Evolutionary conservation across 2,329 filamentous ascomycete genomes (phyloP).

Genomic region (Exophiala lecanii-corni): DNA sequence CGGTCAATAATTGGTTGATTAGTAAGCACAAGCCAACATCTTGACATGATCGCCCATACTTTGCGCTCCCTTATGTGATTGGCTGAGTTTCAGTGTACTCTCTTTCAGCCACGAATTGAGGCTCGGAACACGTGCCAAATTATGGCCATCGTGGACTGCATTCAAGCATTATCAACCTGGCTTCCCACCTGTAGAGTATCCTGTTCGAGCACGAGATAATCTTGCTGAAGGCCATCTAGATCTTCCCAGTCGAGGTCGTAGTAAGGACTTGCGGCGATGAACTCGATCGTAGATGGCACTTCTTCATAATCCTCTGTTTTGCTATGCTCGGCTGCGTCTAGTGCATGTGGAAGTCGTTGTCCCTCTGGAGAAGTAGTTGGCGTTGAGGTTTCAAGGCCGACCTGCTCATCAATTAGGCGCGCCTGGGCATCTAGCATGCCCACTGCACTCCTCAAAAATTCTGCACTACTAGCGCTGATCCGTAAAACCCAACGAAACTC

Average conservation of each 20-base stretch:
- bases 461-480: conserved; percentile 52
- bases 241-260: background rate
- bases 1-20: too few relatives aligned
- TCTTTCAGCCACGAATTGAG: too few relatives aligned
- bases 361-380: conserved; percentile 25
- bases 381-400: conserved; percentile 22
- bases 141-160: too few relatives aligned
- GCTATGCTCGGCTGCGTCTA: conserved; percentile 15
- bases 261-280: background rate
- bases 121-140: too few relatives aligned
- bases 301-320: conserved; percentile 10
- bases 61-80: too few relatives aligned
- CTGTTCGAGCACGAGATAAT: too few relatives aligned
- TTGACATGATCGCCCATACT: too few relatives aligned
- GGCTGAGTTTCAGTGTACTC: too few relatives aligned
- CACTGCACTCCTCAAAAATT: conserved; percentile 27
- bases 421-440: conserved; percentile 26
- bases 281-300: background rate
- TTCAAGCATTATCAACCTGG: too few relatives aligned
- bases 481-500: conserved; percentile 94
- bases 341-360: conserved; percentile 8
- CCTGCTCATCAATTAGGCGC: conserved; percentile 23
- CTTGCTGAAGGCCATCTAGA: background rate
- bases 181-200: too few relatives aligned
- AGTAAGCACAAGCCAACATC: too few relatives aligned